Base-by-base conservation (phyloP, 202 grass and related monocot species). In the Panicum hallii region DNA sequence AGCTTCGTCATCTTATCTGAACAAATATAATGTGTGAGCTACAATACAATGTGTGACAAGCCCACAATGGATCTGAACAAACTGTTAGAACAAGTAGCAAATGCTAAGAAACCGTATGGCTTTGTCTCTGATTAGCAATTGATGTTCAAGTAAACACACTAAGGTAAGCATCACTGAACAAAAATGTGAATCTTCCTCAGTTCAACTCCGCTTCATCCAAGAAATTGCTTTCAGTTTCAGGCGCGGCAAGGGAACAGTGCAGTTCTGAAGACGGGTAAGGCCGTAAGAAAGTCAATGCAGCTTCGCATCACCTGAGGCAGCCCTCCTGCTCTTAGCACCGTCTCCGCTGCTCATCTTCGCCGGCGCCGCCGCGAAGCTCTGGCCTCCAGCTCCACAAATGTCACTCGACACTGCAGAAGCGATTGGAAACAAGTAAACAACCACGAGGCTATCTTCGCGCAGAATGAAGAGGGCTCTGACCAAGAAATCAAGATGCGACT, bases 1-100 rank as follows among this genome's bases (percentile, higher is more conserved):
- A 95, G 69, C 69, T 92, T 95, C 67, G 40, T 88, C 62, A 67
- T 90, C 50, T 79, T 87, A 64, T 50, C 93, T 94, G n/a, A n/a
- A n/a, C n/a, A n/a, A n/a, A n/a, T n/a, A n/a, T n/a, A n/a, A n/a
- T n/a, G n/a, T n/a, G n/a, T n/a, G 6, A 32, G n/a, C 4, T 20
- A 71, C 14, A 74, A 2, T n/a, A 9, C 6, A 67, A 57, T 46
- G 46, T 8, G 8, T 0, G 11, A 36, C 17, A 26, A 19, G 52
- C 16, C 57, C 22, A 28, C 57, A 22, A 41, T 3, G 19, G 12
- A 63, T 20, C 56, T 26, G 20, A 61, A 47, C 53, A 13, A 62
- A 72, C 14, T 7, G 4, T 50, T n/a, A 74, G 80, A 40, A 11
- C 44, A 82, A 54, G 45, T 3, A 16, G n/a, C 5, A 48, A 44